Evolutionary conservation across 1,284 basidiomycete species (phyloP).

Genomic region (Tilletia horrida): DNA sequence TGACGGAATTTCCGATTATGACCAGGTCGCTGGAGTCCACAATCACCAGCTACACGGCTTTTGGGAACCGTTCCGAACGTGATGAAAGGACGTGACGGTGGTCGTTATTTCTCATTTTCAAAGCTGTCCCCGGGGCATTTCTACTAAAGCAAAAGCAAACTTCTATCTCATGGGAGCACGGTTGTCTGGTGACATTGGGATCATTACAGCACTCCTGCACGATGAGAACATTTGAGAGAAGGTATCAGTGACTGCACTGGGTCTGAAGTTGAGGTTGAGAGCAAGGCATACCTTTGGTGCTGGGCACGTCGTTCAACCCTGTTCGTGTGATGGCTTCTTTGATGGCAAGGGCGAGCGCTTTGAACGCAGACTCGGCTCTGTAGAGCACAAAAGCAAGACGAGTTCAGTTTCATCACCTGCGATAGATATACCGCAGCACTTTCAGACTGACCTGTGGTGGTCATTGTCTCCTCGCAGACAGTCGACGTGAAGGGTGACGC

Average conservation of each 20-base stretch:
- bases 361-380: conserved; percentile 95
- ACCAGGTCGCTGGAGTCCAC: too few relatives aligned
- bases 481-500: conserved; percentile 89
- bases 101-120: not conserved
- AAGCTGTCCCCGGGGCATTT: not conserved
- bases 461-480: conserved; percentile 92
- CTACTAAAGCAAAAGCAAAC: not conserved
- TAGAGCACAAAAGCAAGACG: not conserved
- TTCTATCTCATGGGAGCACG: too few relatives aligned
- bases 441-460: conserved; percentile 76
- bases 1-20: too few relatives aligned
- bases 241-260: too few relatives aligned
- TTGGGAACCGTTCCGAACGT: conserved; percentile 10
- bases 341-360: conserved; percentile 91
- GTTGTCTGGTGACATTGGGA: too few relatives aligned
- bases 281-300: conserved; percentile 76
- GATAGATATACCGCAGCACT: too few relatives aligned
- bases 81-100: not conserved
- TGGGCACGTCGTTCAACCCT: conserved; percentile 86
- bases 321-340: conserved; percentile 86
- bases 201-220: conserved; percentile 9
- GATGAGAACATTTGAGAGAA: not conserved
- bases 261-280: too few relatives aligned
- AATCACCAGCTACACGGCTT: not conserved
- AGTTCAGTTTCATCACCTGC: too few relatives aligned